Evolutionary conservation across 495 filamentous ascomycete species (phyloP).

Genomic region (Neurospora sp.): DNA sequence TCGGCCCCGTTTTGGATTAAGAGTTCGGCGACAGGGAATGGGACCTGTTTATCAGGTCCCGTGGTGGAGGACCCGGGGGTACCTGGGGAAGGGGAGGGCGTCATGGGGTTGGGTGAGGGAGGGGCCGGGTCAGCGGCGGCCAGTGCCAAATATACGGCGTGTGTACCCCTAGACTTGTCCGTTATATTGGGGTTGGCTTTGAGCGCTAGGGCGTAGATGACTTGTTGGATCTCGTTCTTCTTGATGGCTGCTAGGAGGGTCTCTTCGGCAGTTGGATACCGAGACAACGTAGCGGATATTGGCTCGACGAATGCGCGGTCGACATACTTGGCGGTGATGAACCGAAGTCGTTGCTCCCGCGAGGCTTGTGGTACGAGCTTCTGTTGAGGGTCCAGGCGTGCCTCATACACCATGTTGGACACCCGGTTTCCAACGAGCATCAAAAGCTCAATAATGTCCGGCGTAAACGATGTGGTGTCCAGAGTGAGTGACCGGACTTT

Average conservation of each 20-base stretch:
- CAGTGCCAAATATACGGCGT: slow-evolving; percentile 81
- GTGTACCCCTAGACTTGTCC: slow-evolving; percentile 81
- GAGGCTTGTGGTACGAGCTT: slow-evolving; percentile 70
- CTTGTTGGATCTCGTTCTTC: slow-evolving; percentile 83
- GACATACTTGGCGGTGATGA: slow-evolving; percentile 92
- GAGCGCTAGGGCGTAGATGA: slow-evolving; percentile 83
- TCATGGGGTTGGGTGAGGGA: slow-evolving; percentile 39
- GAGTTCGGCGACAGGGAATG: slow-evolving; percentile 84
- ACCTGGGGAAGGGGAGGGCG: slow-evolving; percentile 3
- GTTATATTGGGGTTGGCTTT: slow-evolving; percentile 77
- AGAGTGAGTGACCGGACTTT: slow-evolving; percentile 94
- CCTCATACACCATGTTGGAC: slow-evolving; percentile 96
- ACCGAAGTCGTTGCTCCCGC: slow-evolving; percentile 79
- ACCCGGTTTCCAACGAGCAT: slow-evolving; percentile 86
- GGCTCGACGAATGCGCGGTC: slow-evolving; percentile 72
- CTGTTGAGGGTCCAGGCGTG: slow-evolving; percentile 56
- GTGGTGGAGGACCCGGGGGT: slow-evolving; percentile 2
- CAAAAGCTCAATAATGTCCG: slow-evolving; percentile 91
- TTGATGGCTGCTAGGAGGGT: slow-evolving; percentile 89
- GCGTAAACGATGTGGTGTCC: slow-evolving; percentile 90
- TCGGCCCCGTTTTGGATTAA: slow-evolving; percentile 91
- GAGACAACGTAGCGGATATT: slow-evolving; percentile 63
- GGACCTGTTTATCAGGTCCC: slow-evolving; percentile 31
- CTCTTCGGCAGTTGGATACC: slow-evolving; percentile 75
- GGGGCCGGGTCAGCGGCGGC: slow-evolving; percentile 87